Conservation (phyloP, 192 early-diverging fungal genomes). For the Borealophlyctis nickersoniae region DNA sequence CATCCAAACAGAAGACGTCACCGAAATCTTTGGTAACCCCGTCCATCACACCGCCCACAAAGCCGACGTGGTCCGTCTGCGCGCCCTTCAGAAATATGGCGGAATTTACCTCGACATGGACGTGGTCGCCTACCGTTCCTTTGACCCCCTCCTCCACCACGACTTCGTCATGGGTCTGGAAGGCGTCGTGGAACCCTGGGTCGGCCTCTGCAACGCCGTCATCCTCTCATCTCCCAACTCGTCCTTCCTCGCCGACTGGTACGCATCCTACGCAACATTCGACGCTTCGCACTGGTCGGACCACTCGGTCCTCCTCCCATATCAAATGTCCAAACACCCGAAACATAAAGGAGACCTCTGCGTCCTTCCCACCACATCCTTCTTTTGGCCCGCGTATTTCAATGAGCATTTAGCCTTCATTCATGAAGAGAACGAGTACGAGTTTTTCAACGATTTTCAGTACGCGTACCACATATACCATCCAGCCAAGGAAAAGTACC, state of each 20-base stretch:
- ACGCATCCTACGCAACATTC: constrained; percentile 42
- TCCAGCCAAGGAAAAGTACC: constrained; percentile 27
- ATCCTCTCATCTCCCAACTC: constrained; percentile 41
- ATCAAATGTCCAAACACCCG: constrained; percentile 28
- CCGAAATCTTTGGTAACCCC: constrained; percentile 37
- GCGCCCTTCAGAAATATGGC: constrained; percentile 37
- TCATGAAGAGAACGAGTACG: constrained; percentile 38
- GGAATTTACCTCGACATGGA: constrained; percentile 60
- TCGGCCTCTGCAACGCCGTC: constrained; percentile 49
- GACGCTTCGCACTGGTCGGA: constrained; percentile 37
- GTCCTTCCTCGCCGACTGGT: constrained; percentile 47
- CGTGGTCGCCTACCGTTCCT: constrained; percentile 38
- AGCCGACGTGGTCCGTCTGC: constrained; percentile 47
- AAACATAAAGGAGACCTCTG: constrained; percentile 25
- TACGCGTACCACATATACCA: constrained; percentile 39
- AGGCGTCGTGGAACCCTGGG: constrained; percentile 29
- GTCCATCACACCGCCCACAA: constrained; percentile 45
- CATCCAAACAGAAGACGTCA: constrained; percentile 29
- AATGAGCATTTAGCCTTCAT: constrained; percentile 31
- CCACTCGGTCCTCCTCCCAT: constrained; percentile 45
- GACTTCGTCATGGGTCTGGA: constrained; percentile 51
- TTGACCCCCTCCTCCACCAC: constrained; percentile 46
- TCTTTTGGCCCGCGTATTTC: constrained; percentile 47
- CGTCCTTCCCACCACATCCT: constrained; percentile 19
- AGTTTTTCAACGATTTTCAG: constrained; percentile 28